A percentile compares a stretch with the other conserved stretches of the same genome.
These are phyloP conservation scores for Dactylorhiza incarnata DNA, from an alignment of 106 monocot species.

Conservation along the genomic window DNA sequence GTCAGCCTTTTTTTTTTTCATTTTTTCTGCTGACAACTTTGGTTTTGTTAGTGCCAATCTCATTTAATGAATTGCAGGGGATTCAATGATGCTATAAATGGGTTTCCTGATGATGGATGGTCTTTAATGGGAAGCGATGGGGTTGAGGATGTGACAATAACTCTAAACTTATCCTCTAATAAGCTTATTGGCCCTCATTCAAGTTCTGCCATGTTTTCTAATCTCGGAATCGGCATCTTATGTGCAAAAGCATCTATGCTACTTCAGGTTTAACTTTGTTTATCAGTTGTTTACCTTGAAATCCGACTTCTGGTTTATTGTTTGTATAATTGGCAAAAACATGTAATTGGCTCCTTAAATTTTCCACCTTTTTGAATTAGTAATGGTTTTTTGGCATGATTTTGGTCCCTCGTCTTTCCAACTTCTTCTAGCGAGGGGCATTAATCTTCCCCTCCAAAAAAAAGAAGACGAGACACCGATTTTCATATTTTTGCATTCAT, in stretches of 20 bases:
- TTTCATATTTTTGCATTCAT: too few species aligned
- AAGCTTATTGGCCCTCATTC: conserved; percentile 36
- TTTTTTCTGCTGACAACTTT: not conserved
- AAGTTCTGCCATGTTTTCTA: conserved; percentile 22
- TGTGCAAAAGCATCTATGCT: conserved; percentile 76
- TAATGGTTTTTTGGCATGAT: too few species aligned
- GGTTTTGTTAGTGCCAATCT: not conserved
- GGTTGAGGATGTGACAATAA: conserved; percentile 14
- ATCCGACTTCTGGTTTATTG: not conserved
- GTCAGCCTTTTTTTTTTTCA: not conserved
- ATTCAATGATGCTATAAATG: conserved; percentile 39
- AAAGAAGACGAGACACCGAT: too few species aligned
- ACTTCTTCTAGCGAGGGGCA: too few species aligned
- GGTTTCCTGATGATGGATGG: too few species aligned
- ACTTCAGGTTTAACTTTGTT: conserved; percentile 28
- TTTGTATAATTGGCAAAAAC: too few species aligned
- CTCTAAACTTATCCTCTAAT: conserved; percentile 42
- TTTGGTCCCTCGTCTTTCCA: too few species aligned
- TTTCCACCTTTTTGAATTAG: too few species aligned
- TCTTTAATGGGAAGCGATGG: too few species aligned
- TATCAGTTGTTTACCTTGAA: not conserved
- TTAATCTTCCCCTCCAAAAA: too few species aligned
- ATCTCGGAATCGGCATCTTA: conserved; percentile 39
- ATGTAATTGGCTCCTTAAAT: too few species aligned
- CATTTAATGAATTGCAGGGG: conserved; percentile 30